phyloP scores from a whole-genome alignment of 768 basidiomycete species.

The Exsudoporus frostii region DNA sequence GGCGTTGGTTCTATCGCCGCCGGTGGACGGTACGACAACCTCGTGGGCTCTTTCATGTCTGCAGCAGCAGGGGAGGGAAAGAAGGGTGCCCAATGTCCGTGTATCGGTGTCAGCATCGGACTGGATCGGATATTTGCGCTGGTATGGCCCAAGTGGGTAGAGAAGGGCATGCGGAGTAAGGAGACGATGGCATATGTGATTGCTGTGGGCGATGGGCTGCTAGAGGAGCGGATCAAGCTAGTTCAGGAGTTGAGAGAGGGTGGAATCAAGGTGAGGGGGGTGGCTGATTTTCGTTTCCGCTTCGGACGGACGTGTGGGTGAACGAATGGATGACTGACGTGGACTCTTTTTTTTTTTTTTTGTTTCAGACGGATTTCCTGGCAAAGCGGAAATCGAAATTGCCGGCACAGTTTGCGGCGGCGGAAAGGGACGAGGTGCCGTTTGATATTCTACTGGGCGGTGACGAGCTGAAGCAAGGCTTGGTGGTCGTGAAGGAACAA shows the following conservation, averaged over 20 bases:
- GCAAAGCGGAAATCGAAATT: conserved; percentile 92
- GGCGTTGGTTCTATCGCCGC: conserved; percentile 99
- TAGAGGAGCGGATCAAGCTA: conserved; percentile 80
- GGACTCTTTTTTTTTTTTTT: too few species aligned
- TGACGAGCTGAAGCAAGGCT: conserved; percentile 79
- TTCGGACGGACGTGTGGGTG: background rate
- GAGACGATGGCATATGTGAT: conserved; percentile 94
- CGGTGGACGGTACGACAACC: conserved; percentile 93
- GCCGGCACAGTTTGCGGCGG: conserved; percentile 80
- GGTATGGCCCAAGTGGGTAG: conserved; percentile 83
- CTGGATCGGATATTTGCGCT: conserved; percentile 92
- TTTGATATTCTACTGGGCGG: conserved; percentile 91
- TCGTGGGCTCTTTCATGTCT: conserved; percentile 88
- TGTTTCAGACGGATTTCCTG: conserved; percentile 79
- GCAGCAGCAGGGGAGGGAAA: conserved; percentile 77
- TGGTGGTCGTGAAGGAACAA: conserved; percentile 92
- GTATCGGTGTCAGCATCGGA: conserved; percentile 90
- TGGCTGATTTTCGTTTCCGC: background rate
- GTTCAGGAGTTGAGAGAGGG: conserved; percentile 78
- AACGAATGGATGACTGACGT: background rate
- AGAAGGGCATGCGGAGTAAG: conserved; percentile 77
- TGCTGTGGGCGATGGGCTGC: conserved; percentile 82
- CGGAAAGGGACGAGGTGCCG: conserved; percentile 89
- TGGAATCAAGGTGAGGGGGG: conserved; percentile 72
- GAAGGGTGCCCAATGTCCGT: conserved; percentile 68